Evolutionary conservation across 257 asterid genomes (phyloP).

Genomic region (Buddleja alternifolia): DNA sequence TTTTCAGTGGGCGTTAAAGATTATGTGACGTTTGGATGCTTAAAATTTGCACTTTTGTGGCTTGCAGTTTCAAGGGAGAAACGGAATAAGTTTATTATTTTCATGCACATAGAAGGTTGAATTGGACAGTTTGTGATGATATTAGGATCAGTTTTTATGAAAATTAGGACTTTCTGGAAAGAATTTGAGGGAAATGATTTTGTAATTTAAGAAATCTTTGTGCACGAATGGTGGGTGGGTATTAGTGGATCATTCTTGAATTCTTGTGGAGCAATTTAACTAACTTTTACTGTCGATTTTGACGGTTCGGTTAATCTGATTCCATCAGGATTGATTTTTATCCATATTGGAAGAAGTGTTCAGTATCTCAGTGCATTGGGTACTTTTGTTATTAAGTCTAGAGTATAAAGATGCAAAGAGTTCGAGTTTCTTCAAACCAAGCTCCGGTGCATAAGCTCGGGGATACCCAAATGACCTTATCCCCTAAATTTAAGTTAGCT

Average conservation of each 20-base stretch:
- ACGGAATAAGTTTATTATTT: not conserved
- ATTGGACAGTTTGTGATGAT: not conserved
- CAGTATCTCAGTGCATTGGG: too few relatives aligned
- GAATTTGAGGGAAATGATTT: constrained; percentile 1
- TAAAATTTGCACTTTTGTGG: not conserved
- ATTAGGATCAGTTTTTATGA: not conserved
- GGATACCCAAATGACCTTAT: constrained; percentile 81
- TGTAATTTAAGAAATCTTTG: not conserved
- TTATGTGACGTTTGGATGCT: not conserved
- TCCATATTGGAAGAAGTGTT: too few relatives aligned
- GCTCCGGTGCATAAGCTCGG: constrained; percentile 84
- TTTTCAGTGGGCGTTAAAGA: constrained; percentile 10
- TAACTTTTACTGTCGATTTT: not conserved
- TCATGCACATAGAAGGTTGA: not conserved
- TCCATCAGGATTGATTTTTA: too few relatives aligned
- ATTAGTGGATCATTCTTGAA: not conserved
- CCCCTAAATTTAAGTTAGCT: constrained; percentile 77
- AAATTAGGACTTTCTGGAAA: not conserved
- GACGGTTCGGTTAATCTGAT: too few relatives aligned
- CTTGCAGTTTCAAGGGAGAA: not conserved
- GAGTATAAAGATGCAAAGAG: constrained; percentile 57
- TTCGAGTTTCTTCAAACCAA: constrained; percentile 75
- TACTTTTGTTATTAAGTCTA: too few relatives aligned
- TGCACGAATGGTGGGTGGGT: not conserved
- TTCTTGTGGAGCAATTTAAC: not conserved